These are phyloP conservation scores for Phyllosticta ampelicida DNA, from an alignment of 2,329 filamentous ascomycete genomes.

Conservation along the genomic window DNA sequence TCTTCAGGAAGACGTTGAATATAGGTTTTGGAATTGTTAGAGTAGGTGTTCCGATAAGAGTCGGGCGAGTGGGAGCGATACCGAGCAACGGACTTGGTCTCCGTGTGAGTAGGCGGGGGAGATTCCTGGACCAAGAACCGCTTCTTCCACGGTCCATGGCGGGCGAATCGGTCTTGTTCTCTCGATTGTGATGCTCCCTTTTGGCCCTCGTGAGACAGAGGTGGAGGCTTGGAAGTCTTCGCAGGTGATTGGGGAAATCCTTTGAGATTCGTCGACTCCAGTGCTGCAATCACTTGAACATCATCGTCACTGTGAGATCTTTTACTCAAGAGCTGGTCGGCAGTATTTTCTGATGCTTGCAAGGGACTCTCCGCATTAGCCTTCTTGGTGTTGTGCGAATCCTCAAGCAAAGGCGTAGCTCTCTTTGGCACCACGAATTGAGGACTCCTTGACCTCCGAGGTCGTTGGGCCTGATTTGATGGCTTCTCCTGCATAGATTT, in stretches of 20 bases:
- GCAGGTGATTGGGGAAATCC: not conserved
- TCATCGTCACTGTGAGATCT: not conserved
- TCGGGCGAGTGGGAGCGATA: too few relatives aligned
- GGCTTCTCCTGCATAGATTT: not conserved
- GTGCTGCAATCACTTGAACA: not conserved
- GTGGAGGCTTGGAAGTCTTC: not conserved
- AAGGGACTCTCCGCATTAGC: not conserved
- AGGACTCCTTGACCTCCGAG: not conserved
- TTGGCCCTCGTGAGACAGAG: not conserved
- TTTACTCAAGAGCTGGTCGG: not conserved
- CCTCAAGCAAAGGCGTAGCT: not conserved
- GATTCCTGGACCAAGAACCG: too few relatives aligned
- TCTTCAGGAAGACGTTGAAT: too few relatives aligned
- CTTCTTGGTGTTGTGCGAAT: not conserved
- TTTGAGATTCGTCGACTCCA: not conserved
- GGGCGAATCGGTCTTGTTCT: too few relatives aligned
- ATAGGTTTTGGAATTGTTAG: too few relatives aligned
- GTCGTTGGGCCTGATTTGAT: not conserved
- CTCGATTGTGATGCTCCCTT: not conserved
- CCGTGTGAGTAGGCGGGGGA: too few relatives aligned
- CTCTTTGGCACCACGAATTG: not conserved
- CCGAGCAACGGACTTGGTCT: too few relatives aligned
- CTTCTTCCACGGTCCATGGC: too few relatives aligned
- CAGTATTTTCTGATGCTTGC: not conserved
- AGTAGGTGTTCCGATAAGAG: too few relatives aligned